Base-by-base conservation (phyloP, 2,329 filamentous ascomycete genomes). In the Verticillium zaregamsianum region DNA sequence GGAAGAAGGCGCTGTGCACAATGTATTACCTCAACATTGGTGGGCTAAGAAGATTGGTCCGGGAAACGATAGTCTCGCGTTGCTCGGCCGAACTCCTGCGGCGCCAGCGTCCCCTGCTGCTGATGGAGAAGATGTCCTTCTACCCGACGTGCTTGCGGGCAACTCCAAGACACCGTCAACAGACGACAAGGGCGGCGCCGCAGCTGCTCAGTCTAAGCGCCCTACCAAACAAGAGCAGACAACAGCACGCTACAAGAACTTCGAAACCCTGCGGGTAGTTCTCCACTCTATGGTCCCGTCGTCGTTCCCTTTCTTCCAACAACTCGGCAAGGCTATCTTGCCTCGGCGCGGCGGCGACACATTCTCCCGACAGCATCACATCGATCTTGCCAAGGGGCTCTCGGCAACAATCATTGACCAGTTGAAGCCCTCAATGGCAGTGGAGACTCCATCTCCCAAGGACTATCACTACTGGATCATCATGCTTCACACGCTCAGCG, bases 221-320 rank as follows among this genome's bases (percentile, higher is more conserved):
- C 80, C 70, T 69, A 80, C 76, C 61, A 77, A 77, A 33, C 75
- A 79, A 62, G 79, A 82, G 64, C 72, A 76, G 59, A 68, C 72
- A 17, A 79, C 75, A 20, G 70, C 79, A 25, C 77, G 79, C n/a
- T 86, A 79, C 67, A 76, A 90, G 71, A 99, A 98, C 73, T 92
- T 90, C 49, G 87, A 90, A 70, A 89, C 86, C 14, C 81, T 98
- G 55, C 86, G 90, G 40, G 89, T 88, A 66, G 80, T 98, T 12
- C 82, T 98, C 14, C 89, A 90, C 68, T 89, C 91, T 37, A 85
- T 96, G 68, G 88, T 93, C 25, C 87, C 88, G 9, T 89, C 89
- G 3, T 90, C 93, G n/a, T 90, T 92, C 20, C 89, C 90, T 0
- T 90, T 98, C 67, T 90, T 97, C 71, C 92, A 96, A 70, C 89